Percentiles rank a stretch among this genome's conserved stretches.
These are phyloP conservation scores for Russula olivacea DNA, from an alignment of 768 basidiomycete species.

Conservation along the genomic window DNA sequence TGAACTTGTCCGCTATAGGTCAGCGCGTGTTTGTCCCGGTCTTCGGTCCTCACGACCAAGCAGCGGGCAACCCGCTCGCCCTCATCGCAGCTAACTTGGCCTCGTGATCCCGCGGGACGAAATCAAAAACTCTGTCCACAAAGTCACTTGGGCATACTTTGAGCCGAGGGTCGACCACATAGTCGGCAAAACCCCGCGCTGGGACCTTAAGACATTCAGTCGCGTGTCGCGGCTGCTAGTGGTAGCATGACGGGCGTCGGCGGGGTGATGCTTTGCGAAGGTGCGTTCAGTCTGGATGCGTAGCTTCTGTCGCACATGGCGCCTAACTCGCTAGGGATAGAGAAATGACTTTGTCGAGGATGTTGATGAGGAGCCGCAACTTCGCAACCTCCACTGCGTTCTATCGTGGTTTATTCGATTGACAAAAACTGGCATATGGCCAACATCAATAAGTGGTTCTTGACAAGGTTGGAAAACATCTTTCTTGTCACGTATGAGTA, in stretches of 20 bases:
- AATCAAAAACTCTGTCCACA: constrained; percentile 97
- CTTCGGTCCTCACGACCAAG: constrained; percentile 97
- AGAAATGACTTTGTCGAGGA: constrained; percentile 89
- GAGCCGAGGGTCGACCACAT: constrained; percentile 91
- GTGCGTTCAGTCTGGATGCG: constrained; percentile 36
- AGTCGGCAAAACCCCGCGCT: constrained; percentile 97
- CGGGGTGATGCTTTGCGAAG: constrained; percentile 95
- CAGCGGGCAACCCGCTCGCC: constrained; percentile 94
- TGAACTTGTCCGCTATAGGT: constrained; percentile 38
- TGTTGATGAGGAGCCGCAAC: constrained; percentile 71
- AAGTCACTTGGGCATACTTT: constrained; percentile 94
- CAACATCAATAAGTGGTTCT: constrained; percentile 98
- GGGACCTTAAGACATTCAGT: constrained; percentile 98
- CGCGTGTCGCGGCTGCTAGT: constrained; percentile 88
- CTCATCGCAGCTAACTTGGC: constrained; percentile 98
- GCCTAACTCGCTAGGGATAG: not conserved
- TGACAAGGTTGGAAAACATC: constrained; percentile 81
- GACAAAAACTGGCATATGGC: constrained; percentile 98
- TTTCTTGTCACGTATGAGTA: constrained; percentile 40
- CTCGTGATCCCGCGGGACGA: constrained; percentile 96
- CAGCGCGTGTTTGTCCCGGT: constrained; percentile 96
- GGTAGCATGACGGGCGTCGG: constrained; percentile 99
- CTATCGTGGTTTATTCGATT: constrained; percentile 82
- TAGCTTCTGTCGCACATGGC: not conserved
- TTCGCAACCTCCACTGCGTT: constrained; percentile 95